Base-by-base conservation (phyloP, 2,329 filamentous ascomycete genomes). In the Colletotrichum shisoi region DNA sequence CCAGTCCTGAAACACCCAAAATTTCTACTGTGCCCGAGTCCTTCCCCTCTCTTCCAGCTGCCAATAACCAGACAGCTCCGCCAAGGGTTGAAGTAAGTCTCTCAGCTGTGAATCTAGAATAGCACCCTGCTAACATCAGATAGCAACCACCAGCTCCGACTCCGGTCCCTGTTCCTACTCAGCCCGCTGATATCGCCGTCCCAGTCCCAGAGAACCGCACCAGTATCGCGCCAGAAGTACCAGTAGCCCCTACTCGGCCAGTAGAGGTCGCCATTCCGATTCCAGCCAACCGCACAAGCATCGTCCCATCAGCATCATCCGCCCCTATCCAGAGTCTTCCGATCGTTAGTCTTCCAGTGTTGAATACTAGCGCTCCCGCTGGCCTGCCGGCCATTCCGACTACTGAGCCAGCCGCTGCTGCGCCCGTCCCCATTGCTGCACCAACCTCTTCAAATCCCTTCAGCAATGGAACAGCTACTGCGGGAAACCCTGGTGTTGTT, bases 211-310 rank as follows among this genome's bases (percentile, higher is more conserved):
- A 44, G 12, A 40, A 57, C 46, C 60, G 45, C 15, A 48, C 51
- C 54, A 69, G 67, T 1, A 68, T 68, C 45, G 68, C 44, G 52
- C 63, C 61, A 37, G 58, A 57, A 4, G 57, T 62, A 19, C 52
- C 63, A 2, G 58, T 40, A 31, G 40, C 48, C 27, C 42, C 64
- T 19, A 48, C 63, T 24, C 49, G 21, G n/a, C 44, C 44, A 45
- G 44, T 19, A 19, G 44, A 45, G 9, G 19, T 31, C 1, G 49
- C 60, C 8, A 58, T 40, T 5, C 53, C 51, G 1, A 37, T 58
- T 11, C 61, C 53, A 11, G 40, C 53, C 15, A 60, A 64, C 12
- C 39, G 46, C 34, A 48, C 48, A n/a, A 54, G 27, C 31, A 21
- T 7, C 37, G 17, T 31, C 9, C 48, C 46, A 9, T 19, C 45